Base-by-base conservation (phyloP, 2,329 filamentous ascomycete genomes). In the Colletotrichum gigasporum region DNA sequence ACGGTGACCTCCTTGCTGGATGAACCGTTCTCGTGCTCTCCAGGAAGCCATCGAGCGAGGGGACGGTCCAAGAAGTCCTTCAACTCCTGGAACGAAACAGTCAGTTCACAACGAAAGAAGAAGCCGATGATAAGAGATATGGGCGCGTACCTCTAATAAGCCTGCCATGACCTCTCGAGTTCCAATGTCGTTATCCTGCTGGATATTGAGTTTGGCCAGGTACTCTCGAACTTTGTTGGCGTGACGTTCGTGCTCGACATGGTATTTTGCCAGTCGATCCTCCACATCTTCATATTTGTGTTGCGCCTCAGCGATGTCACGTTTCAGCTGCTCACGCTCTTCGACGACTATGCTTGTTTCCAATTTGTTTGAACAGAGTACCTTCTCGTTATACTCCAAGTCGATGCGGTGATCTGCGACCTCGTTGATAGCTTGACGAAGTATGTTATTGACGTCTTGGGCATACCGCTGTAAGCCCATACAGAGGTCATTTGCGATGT, bases 381-480 rank as follows among this genome's bases (percentile, higher is more conserved):
- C 55, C 39, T 76, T 75, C n/a, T 71, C 62, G 35, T 68, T 71
- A 68, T 79, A 78, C 18, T 68, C 65, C 4, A 79, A 62, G 44
- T 78, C 73, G 4, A 69, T 69, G 14, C 71, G 69, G 2, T 79
- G 51, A n/a, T 68, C 66, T 9, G 66, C 56, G 22, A 66, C 60
- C 35, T 68, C 66, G 12, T 67, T 66, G 42, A 68, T 62, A 11
- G 56, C 65, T 37, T 67, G 64, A 3, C 66, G 66, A 34, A 68
- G 57, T 14, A 63, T 53, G 37, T 73, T 71, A 52, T 70, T 70
- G 35, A 80, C 70, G 14, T 67, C 71, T 24, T 76, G 73, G 7
- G 68, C 61, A 54, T 76, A 75, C 26, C 52, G 54, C 37, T 63
- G 61, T n/a, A 68, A 60, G 7, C 59, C 60, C 2, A 65, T 51